Conservation (phyloP, 2,329 filamentous ascomycete species). For the Xylariales sp. region DNA sequence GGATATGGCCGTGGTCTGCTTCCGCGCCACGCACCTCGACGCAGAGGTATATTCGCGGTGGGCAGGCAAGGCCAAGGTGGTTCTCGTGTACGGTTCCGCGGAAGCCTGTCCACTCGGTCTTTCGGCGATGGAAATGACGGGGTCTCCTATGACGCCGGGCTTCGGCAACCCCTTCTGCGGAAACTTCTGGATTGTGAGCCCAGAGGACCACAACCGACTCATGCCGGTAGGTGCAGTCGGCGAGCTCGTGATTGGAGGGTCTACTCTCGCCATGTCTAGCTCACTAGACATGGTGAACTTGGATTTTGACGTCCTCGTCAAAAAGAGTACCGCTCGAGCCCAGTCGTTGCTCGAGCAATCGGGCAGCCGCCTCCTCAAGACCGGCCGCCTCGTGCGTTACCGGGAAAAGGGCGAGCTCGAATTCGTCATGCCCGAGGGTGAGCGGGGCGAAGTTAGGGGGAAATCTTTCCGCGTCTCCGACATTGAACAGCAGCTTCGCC, state of each 20-base stretch:
- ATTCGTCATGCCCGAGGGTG: conserved; percentile 58
- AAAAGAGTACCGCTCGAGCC: conserved; percentile 38
- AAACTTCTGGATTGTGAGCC: conserved; percentile 64
- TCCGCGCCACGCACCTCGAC: conserved; percentile 62
- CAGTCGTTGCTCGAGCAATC: conserved; percentile 42
- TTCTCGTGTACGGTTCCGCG: conserved; percentile 64
- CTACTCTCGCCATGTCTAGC: conserved; percentile 58
- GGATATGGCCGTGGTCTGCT: conserved; percentile 50
- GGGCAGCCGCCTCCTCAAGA: conserved; percentile 56
- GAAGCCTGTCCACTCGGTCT: conserved; percentile 65
- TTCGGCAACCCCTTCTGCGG: conserved; percentile 62
- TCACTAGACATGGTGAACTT: conserved; percentile 51
- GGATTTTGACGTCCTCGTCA: conserved; percentile 44
- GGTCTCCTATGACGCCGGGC: conserved; percentile 53
- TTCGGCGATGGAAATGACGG: conserved; percentile 58
- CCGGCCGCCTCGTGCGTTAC: conserved; percentile 63
- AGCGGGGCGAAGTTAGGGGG: conserved; percentile 56
- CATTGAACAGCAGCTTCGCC: conserved; percentile 61
- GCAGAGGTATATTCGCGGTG: conserved; percentile 61
- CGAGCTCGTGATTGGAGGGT: conserved; percentile 71
- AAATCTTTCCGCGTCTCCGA: conserved; percentile 56
- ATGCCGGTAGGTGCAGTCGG: conserved; percentile 66
- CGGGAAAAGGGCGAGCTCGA: conserved; percentile 61
- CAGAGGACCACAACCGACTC: conserved; percentile 61
- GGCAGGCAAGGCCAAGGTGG: conserved; percentile 58